Conservation (phyloP, 805 yeast species). For the Schizosaccharomyces octosporus region DNA sequence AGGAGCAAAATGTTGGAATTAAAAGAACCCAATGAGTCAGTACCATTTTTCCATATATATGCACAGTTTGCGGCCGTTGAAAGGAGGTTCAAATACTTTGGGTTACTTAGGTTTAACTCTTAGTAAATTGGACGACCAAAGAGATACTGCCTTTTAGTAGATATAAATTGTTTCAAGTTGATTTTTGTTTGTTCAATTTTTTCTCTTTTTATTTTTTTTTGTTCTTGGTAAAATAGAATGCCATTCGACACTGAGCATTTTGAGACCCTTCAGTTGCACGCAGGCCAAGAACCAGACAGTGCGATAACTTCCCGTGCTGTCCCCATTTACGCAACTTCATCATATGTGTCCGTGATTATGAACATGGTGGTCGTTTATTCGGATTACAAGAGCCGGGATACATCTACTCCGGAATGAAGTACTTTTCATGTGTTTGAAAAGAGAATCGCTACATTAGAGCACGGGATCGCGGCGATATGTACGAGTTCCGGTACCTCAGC, state of each 20-base stretch:
- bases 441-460: constrained; percentile 78
- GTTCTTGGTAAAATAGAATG: not conserved
- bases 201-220: too few species aligned
- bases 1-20: too few species aligned
- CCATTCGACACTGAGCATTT: constrained; percentile 25
- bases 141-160: too few species aligned
- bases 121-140: too few species aligned
- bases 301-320: constrained; percentile 60
- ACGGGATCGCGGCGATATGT: constrained; percentile 77
- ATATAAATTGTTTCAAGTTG: too few species aligned
- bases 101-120: too few species aligned
- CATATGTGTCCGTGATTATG: constrained; percentile 56
- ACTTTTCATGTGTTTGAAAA: constrained; percentile 78
- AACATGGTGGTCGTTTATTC: constrained; percentile 78
- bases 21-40: too few species aligned
- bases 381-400: constrained; percentile 64
- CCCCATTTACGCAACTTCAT: constrained; percentile 72
- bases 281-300: constrained; percentile 59
- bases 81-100: too few species aligned
- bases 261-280: constrained; percentile 82
- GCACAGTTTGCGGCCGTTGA: too few species aligned
- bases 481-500: constrained; percentile 94
- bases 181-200: too few species aligned
- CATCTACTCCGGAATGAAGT: constrained; percentile 66
- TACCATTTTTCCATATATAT: too few species aligned